A percentile compares a stretch with the other conserved stretches of the same genome.
Conservation (phyloP, 2,329 filamentous ascomycete genomes). For the Dothidotthia symphoricarpi region DNA sequence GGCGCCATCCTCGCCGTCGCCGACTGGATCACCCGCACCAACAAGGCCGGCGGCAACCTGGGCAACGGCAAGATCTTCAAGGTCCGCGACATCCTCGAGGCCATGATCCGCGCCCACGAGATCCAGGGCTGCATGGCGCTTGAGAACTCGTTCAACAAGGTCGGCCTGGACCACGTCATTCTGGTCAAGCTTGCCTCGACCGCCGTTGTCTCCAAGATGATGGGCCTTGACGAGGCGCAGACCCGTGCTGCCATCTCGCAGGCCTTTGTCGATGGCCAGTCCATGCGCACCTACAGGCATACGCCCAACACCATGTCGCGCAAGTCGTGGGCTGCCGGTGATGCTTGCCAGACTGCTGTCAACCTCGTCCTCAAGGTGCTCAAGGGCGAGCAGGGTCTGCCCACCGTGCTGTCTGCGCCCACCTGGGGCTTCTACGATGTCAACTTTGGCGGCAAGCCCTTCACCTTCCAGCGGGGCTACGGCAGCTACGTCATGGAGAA, state of each 20-base stretch:
- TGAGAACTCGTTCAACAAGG: slow-evolving; percentile 98
- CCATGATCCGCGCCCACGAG: slow-evolving; percentile 98
- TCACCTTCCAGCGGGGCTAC: slow-evolving; percentile 93
- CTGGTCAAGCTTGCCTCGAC: slow-evolving; percentile 96
- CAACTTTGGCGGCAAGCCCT: slow-evolving; percentile 86
- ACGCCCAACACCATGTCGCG: slow-evolving; percentile 99
- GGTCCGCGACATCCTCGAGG: slow-evolving; percentile 87
- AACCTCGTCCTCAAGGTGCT: slow-evolving; percentile 88
- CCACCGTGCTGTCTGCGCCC: slow-evolving; percentile 87
- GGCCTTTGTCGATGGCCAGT: slow-evolving; percentile 96
- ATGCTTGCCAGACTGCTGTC: slow-evolving; percentile 93
- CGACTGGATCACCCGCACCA: slow-evolving; percentile 96
- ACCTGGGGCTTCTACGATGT: slow-evolving; percentile 99
- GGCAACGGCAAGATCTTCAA: slow-evolving; percentile 77
- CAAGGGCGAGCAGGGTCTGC: slow-evolving; percentile 86
- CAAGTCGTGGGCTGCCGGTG: slow-evolving; percentile 98
- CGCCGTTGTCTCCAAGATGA: slow-evolving; percentile 91
- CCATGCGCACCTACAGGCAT: slow-evolving; percentile 94
- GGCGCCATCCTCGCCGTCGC: slow-evolving; percentile 95
- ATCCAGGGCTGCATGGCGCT: slow-evolving; percentile 96
- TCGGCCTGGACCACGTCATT: slow-evolving; percentile 95
- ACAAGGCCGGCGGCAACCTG: slow-evolving; percentile 75
- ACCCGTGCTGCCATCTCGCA: slow-evolving; percentile 95
- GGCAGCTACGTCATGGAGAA: slow-evolving; percentile 99
- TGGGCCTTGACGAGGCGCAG: slow-evolving; percentile 84